Conservation (phyloP, 2,329 filamentous ascomycete genomes). For the Alternaria sp. region DNA sequence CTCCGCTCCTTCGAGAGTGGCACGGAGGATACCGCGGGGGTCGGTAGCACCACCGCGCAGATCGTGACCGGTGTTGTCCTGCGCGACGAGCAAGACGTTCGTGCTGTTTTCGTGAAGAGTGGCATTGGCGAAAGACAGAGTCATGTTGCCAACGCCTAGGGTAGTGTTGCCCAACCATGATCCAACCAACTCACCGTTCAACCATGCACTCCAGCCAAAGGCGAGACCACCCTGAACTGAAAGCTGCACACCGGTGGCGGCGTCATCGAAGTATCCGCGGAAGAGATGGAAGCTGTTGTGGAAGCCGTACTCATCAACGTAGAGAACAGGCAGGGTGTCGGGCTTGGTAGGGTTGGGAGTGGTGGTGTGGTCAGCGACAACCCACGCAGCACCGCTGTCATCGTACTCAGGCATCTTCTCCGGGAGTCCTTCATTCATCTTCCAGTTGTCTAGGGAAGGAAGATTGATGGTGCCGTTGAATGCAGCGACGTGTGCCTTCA, state of each 20-base stretch:
- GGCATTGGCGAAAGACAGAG: slow-evolving; percentile 60
- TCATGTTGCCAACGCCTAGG: slow-evolving; percentile 41
- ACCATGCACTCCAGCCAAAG: slow-evolving; percentile 64
- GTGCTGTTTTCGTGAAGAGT: slow-evolving; percentile 48
- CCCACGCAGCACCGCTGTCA: slow-evolving; percentile 53
- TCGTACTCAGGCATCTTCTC: slow-evolving; percentile 55
- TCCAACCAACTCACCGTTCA: slow-evolving; percentile 64
- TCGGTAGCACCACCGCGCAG: slow-evolving; percentile 57
- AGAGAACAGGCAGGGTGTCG: slow-evolving; percentile 49
- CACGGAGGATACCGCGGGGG: slow-evolving; percentile 60
- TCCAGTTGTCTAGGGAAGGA: slow-evolving; percentile 55
- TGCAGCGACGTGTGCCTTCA: slow-evolving; percentile 39
- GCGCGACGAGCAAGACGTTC: slow-evolving; percentile 62
- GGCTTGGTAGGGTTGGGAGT: slow-evolving; percentile 49
- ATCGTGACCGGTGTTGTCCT: slow-evolving; percentile 67
- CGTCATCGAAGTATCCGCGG: slow-evolving; percentile 49
- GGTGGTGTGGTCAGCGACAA: slow-evolving; percentile 43
- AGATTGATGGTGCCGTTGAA: slow-evolving; percentile 41
- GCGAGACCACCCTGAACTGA: slow-evolving; percentile 61
- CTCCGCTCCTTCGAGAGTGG: slow-evolving; percentile 52
- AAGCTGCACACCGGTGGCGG: slow-evolving; percentile 55
- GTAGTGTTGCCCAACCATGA: slow-evolving; percentile 61
- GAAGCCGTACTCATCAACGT: slow-evolving; percentile 52
- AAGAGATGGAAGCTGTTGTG: slow-evolving; percentile 52
- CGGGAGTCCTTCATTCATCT: slow-evolving; percentile 56